Percentiles rank a stretch among this genome's conserved stretches.
phyloP scores from a whole-genome alignment of 1,284 basidiomycete genomes.

The Puccinia triticina region DNA sequence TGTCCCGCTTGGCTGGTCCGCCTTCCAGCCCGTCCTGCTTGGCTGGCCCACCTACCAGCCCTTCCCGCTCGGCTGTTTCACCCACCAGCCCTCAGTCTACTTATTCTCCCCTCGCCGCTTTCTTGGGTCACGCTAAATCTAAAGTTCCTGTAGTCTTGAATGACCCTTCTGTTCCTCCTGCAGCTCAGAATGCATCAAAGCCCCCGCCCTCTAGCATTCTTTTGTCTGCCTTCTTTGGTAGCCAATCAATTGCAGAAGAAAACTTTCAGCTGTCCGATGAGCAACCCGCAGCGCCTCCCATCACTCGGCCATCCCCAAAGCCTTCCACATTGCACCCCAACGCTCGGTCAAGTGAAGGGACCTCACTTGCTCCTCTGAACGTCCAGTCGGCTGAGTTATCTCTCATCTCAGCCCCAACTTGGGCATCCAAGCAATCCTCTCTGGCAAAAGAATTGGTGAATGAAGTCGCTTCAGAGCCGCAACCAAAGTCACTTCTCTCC shows the following conservation, averaged over 20 bases:
- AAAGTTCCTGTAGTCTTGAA: neutral
- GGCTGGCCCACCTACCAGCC: neutral
- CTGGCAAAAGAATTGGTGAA: neutral
- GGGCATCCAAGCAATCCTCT: neutral
- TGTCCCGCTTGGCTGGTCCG: neutral
- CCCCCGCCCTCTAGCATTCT: slow-evolving; percentile 8
- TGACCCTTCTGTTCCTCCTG: neutral
- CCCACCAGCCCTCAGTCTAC: neutral
- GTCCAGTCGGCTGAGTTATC: neutral
- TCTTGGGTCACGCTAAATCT: slow-evolving; percentile 36
- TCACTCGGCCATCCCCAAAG: too few species aligned
- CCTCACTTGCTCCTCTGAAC: too few species aligned
- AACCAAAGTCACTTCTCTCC: neutral
- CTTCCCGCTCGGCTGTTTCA: neutral
- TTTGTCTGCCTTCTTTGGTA: slow-evolving; percentile 31
- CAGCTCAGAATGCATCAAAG: neutral
- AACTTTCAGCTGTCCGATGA: neutral
- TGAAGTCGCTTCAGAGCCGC: neutral
- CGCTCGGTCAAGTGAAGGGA: neutral
- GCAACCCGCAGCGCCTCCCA: neutral
- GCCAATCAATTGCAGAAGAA: neutral
- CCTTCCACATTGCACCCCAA: neutral
- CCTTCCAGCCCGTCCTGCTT: neutral
- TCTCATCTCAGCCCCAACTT: neutral
- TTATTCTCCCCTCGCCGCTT: slow-evolving; percentile 49